These are phyloP conservation scores for Pseudevernia furfuracea DNA, from an alignment of 495 filamentous ascomycete species.

Conservation along the genomic window DNA sequence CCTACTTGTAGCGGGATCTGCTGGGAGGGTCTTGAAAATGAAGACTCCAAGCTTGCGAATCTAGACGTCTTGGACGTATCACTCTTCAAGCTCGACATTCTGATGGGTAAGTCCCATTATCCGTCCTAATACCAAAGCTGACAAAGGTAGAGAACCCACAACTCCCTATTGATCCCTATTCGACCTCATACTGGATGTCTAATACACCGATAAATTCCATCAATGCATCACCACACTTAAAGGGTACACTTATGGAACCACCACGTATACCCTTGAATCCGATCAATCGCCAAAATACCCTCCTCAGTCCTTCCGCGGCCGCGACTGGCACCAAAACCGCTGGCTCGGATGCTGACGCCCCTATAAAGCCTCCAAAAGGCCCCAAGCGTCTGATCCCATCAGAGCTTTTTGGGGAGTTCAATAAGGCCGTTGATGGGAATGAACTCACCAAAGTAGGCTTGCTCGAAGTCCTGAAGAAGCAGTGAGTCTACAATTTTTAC, in stretches of 20 bases:
- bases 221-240: slow-evolving; percentile 27
- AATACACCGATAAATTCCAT: slow-evolving; percentile 17
- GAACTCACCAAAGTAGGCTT: slow-evolving; percentile 68
- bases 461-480: slow-evolving; percentile 66
- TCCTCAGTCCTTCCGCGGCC: background rate
- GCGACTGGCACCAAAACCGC: slow-evolving; percentile 1
- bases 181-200: slow-evolving; percentile 67
- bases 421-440: slow-evolving; percentile 58
- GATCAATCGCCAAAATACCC: slow-evolving; percentile 16
- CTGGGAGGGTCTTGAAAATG: slow-evolving; percentile 58
- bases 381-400: slow-evolving; percentile 38
- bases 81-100: slow-evolving; percentile 61
- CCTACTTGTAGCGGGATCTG: slow-evolving; percentile 70
- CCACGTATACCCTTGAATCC: slow-evolving; percentile 23
- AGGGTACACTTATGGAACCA: slow-evolving; percentile 23
- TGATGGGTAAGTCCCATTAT: slow-evolving; percentile 49
- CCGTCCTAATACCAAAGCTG: slow-evolving; percentile 4
- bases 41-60: slow-evolving; percentile 30
- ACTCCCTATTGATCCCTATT: slow-evolving; percentile 76
- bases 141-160: slow-evolving; percentile 34
- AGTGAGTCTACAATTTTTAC: slow-evolving; percentile 30
- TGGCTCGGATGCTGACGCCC: slow-evolving; percentile 27
- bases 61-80: slow-evolving; percentile 38
- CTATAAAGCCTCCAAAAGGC: slow-evolving; percentile 28
- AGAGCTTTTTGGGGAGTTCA: slow-evolving; percentile 66